These are phyloP conservation scores for Lophium mytilinum DNA, from an alignment of 495 filamentous ascomycete species.

Conservation along the genomic window DNA sequence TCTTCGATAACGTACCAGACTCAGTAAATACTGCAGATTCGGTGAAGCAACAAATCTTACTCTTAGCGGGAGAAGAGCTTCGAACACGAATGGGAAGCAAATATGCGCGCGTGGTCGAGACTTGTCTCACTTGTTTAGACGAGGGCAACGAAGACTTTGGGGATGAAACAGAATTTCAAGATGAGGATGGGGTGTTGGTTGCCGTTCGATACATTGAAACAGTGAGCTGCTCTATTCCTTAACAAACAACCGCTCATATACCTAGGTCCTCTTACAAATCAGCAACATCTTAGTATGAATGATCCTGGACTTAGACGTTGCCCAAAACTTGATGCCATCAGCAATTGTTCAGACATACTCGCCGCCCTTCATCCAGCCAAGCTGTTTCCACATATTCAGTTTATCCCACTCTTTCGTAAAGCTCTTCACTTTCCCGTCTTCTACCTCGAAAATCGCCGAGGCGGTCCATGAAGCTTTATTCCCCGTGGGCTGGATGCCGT, in stretches of 20 bases:
- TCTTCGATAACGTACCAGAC: too few relatives aligned
- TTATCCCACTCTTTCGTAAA: slow-evolving; percentile 37
- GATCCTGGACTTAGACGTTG: too few relatives aligned
- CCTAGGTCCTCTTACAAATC: too few relatives aligned
- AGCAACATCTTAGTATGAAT: too few relatives aligned
- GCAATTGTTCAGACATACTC: slow-evolving; percentile 14
- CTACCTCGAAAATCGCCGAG: slow-evolving; percentile 33
- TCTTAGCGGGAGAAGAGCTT: background rate
- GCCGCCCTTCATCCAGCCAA: slow-evolving; percentile 32
- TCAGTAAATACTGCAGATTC: too few relatives aligned
- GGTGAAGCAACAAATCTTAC: too few relatives aligned
- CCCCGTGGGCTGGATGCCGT: slow-evolving; percentile 29
- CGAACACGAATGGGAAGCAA: background rate
- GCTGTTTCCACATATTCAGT: slow-evolving; percentile 32
- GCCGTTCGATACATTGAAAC: background rate
- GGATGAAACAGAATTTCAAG: background rate
- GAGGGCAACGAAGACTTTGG: background rate
- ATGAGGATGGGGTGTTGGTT: background rate
- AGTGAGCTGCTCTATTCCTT: too few relatives aligned
- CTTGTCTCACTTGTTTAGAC: background rate
- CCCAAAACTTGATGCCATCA: too few relatives aligned
- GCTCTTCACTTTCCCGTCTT: slow-evolving; percentile 31
- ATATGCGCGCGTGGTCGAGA: background rate
- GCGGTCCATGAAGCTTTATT: slow-evolving; percentile 31
- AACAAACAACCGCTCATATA: too few relatives aligned